phyloP scores from a whole-genome alignment of 495 filamentous ascomycete species.

The Neurospora tetrasperma region DNA sequence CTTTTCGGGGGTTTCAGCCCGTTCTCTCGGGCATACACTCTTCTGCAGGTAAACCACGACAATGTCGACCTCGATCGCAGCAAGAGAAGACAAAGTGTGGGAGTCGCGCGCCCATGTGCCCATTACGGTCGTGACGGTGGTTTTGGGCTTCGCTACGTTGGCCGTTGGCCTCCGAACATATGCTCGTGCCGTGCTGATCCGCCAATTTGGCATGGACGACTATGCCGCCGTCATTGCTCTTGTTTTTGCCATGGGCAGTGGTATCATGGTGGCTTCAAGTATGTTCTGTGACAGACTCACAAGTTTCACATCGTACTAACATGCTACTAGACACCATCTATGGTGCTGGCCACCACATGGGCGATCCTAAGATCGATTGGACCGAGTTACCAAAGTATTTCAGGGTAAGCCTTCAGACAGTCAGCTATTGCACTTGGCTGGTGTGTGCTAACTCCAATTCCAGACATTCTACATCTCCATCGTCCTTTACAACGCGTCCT shows the following conservation, averaged over 20 bases:
- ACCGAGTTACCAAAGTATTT: slow-evolving; percentile 14
- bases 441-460: background rate
- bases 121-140: slow-evolving; percentile 13
- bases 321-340: slow-evolving; percentile 13
- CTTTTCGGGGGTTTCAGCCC: background rate
- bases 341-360: slow-evolving; percentile 16
- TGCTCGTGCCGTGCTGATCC: slow-evolving; percentile 27
- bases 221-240: slow-evolving; percentile 20
- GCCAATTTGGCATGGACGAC: slow-evolving; percentile 35
- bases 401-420: slow-evolving; percentile 4
- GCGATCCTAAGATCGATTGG: slow-evolving; percentile 2
- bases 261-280: slow-evolving; percentile 17
- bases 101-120: slow-evolving; percentile 15
- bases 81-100: slow-evolving; percentile 6
- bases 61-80: background rate
- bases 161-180: slow-evolving; percentile 30
- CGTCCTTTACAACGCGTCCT: slow-evolving; percentile 30
- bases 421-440: background rate
- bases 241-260: slow-evolving; percentile 16
- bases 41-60: background rate
- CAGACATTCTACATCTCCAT: slow-evolving; percentile 35
- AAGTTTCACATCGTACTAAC: background rate
- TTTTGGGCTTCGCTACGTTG: slow-evolving; percentile 19
- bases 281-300: background rate
- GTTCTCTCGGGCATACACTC: background rate